A percentile compares a stretch with the other conserved stretches of the same genome.
Evolutionary conservation across 495 filamentous ascomycete species (phyloP).

Genomic region (Pseudotulostoma volvatum): DNA sequence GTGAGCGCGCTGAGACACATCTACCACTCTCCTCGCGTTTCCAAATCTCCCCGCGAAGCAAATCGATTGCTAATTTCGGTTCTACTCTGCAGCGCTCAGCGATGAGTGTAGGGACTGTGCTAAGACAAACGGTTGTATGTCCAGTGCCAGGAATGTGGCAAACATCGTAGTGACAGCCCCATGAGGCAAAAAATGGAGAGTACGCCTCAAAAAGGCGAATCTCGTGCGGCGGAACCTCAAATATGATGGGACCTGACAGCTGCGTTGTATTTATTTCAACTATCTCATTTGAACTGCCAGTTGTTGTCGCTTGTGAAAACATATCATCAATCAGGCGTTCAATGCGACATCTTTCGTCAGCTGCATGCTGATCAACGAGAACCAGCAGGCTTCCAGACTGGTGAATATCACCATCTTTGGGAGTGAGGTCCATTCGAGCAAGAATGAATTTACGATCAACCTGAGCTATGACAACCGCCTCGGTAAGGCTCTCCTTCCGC

Average conservation of each 20-base stretch:
- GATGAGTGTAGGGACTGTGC: constrained; percentile 50
- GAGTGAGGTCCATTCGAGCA: constrained; percentile 29
- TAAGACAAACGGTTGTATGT: constrained; percentile 27
- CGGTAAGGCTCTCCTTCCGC: constrained; percentile 45
- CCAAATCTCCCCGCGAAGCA: constrained; percentile 67
- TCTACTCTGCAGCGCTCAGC: constrained; percentile 59
- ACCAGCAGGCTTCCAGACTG: constrained; percentile 33
- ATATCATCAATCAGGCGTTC: constrained; percentile 49
- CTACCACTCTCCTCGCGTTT: constrained; percentile 22
- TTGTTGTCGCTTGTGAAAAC: constrained; percentile 5
- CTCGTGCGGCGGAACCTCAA: constrained; percentile 46
- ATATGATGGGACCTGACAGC: constrained; percentile 37
- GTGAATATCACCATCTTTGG: not conserved
- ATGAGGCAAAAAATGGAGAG: constrained; percentile 39
- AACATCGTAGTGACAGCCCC: constrained; percentile 54
- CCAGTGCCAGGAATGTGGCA: constrained; percentile 1
- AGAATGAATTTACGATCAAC: constrained; percentile 87
- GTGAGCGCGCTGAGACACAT: not conserved
- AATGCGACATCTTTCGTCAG: constrained; percentile 73
- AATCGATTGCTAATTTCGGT: constrained; percentile 46
- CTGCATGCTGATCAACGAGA: constrained; percentile 87
- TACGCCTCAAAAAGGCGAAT: constrained; percentile 36
- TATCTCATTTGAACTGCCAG: constrained; percentile 1
- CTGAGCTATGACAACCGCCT: constrained; percentile 56
- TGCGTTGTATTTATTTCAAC: constrained; percentile 9